Evolutionary conservation across 371 early-diverging fungal genomes (phyloP).

Genomic region (Coemansia sp.): DNA sequence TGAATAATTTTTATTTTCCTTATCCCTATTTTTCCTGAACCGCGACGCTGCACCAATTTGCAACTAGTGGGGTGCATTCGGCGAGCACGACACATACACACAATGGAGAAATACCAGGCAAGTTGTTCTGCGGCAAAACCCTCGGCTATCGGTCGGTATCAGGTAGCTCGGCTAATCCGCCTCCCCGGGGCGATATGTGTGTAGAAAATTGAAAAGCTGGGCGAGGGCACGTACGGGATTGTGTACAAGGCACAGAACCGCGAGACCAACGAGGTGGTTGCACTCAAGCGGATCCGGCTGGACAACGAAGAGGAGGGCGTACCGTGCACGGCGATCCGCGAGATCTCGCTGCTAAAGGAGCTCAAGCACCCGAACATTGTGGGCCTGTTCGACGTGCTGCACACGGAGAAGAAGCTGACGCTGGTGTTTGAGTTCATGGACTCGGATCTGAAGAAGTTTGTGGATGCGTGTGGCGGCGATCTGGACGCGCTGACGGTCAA

Average conservation of each 20-base stretch:
- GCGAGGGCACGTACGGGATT: constrained; percentile 95
- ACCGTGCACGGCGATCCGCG: constrained; percentile 97
- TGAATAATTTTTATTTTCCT: not conserved
- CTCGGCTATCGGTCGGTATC: too few species aligned
- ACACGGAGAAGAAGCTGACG: constrained; percentile 90
- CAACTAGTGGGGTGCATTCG: not conserved
- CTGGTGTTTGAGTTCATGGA: constrained; percentile 96
- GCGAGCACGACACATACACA: not conserved
- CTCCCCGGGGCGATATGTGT: not conserved
- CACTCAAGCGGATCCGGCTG: constrained; percentile 96
- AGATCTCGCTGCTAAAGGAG: constrained; percentile 96
- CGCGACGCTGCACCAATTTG: not conserved
- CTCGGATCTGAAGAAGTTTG: constrained; percentile 91
- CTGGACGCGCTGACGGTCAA: constrained; percentile 76
- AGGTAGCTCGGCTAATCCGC: not conserved
- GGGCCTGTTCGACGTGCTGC: constrained; percentile 90
- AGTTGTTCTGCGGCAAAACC: not conserved
- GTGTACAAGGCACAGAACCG: constrained; percentile 97
- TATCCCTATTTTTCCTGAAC: not conserved
- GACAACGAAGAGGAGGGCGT: constrained; percentile 97
- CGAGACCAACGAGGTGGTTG: constrained; percentile 92
- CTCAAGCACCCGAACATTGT: constrained; percentile 96
- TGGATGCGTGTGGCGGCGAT: constrained; percentile 80
- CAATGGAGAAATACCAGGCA: constrained; percentile 83
- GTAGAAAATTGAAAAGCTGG: constrained; percentile 90